Percentiles rank a stretch among this genome's conserved stretches.
Conservation (phyloP, 192 early-diverging fungal species). For the Mycoemilia scoparia region DNA sequence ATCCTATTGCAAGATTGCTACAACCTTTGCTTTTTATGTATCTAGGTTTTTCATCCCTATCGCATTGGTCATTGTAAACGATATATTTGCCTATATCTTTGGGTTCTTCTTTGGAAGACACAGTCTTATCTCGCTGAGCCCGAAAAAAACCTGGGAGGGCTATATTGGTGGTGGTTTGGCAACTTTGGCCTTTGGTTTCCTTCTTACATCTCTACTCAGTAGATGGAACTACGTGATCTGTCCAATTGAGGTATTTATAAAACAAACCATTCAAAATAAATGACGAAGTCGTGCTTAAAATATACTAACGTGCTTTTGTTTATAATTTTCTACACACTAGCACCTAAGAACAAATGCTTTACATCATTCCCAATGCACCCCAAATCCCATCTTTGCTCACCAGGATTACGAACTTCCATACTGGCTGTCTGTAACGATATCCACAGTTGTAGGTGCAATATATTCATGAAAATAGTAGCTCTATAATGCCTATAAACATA, state of each 20-base stretch:
- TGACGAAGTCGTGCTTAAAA: too few species aligned
- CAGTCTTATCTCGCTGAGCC: constrained; percentile 79
- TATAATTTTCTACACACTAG: too few species aligned
- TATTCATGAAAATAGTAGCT: too few species aligned
- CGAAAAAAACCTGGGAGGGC: constrained; percentile 97
- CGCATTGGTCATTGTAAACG: constrained; percentile 81
- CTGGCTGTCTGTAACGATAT: constrained; percentile 6
- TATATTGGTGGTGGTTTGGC: constrained; percentile 76
- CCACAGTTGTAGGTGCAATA: too few species aligned
- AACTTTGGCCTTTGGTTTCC: constrained; percentile 76
- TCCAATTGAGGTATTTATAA: too few species aligned
- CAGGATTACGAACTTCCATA: constrained; percentile 23
- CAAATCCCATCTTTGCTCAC: constrained; percentile 44
- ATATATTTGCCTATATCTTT: constrained; percentile 87
- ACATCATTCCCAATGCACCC: constrained; percentile 27
- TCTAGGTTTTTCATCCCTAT: constrained; percentile 85
- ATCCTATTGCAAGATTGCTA: too few species aligned
- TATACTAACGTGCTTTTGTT: too few species aligned
- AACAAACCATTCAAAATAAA: too few species aligned
- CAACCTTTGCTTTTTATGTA: constrained; percentile 1
- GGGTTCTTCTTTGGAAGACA: constrained; percentile 91
- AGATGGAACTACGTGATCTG: constrained; percentile 48
- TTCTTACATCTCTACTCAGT: constrained; percentile 31
- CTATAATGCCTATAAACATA: too few species aligned
- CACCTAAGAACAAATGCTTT: constrained; percentile 34